phyloP scores from a whole-genome alignment of 768 basidiomycete species.

The Dentipellis fragilis region DNA sequence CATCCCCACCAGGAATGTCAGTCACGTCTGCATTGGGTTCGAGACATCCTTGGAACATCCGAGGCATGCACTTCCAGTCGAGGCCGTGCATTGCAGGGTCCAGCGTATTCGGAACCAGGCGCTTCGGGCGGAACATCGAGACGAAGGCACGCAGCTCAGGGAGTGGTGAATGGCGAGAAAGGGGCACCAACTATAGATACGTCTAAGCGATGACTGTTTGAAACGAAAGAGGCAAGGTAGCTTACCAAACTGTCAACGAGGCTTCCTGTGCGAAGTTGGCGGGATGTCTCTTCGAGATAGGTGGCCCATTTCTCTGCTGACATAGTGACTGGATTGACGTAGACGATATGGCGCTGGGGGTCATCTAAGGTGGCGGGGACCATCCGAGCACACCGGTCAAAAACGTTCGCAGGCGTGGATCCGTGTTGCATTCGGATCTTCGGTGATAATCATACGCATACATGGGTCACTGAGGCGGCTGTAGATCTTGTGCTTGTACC shows the following conservation, averaged over 20 bases:
- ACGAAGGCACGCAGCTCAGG: constrained; percentile 82
- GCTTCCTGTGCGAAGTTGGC: constrained; percentile 33
- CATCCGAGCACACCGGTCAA: constrained; percentile 51
- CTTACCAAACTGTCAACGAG: constrained; percentile 56
- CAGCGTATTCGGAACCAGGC: constrained; percentile 74
- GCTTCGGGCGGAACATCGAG: constrained; percentile 65
- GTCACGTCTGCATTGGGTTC: constrained; percentile 19
- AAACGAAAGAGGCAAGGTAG: neutral
- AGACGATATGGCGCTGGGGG: constrained; percentile 54
- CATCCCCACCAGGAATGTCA: constrained; percentile 7
- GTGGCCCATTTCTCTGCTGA: constrained; percentile 47
- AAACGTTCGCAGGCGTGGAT: constrained; percentile 94
- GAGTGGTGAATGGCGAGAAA: constrained; percentile 80
- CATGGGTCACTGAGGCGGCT: constrained; percentile 47
- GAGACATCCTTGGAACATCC: constrained; percentile 58
- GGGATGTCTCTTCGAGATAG: constrained; percentile 33
- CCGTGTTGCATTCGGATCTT: constrained; percentile 51
- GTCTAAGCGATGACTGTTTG: neutral
- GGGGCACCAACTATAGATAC: constrained; percentile 55
- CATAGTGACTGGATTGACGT: constrained; percentile 76
- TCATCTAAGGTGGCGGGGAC: constrained; percentile 26
- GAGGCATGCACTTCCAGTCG: constrained; percentile 67
- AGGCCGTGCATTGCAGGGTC: constrained; percentile 38
- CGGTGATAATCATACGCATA: constrained; percentile 48
- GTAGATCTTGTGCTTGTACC: constrained; percentile 75